Evolutionary conservation across 768 basidiomycete species (phyloP).

Genomic region (Suillus weaverae): DNA sequence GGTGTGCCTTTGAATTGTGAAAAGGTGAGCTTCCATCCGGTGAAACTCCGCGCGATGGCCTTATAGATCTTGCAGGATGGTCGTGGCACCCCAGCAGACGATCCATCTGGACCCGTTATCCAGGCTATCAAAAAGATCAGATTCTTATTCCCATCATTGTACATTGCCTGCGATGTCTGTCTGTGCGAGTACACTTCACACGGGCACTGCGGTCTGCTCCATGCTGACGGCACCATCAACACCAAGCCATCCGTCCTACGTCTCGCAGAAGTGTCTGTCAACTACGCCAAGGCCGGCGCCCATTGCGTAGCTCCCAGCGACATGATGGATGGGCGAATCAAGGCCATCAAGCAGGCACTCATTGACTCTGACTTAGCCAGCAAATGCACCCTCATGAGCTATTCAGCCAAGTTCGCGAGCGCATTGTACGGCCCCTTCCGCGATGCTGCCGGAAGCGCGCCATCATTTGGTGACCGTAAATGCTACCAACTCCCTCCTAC

Average conservation of each 20-base stretch:
- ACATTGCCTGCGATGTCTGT: constrained; percentile 94
- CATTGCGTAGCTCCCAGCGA: constrained; percentile 98
- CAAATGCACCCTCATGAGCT: constrained; percentile 91
- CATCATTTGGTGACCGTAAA: constrained; percentile 92
- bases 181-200: constrained; percentile 99
- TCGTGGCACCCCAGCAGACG: constrained; percentile 86
- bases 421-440: constrained; percentile 97
- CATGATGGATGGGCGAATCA: constrained; percentile 98
- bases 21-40: constrained; percentile 57
- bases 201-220: constrained; percentile 89
- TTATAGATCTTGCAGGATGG: constrained; percentile 54
- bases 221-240: constrained; percentile 75
- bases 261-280: constrained; percentile 88
- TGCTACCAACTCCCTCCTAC: constrained; percentile 96
- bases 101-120: constrained; percentile 88
- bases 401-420: constrained; percentile 97
- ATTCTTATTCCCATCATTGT: constrained; percentile 74
- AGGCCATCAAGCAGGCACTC: constrained; percentile 81
- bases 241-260: constrained; percentile 78
- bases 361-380: constrained; percentile 86
- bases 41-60: not conserved
- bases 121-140: constrained; percentile 83
- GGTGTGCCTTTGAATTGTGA: constrained; percentile 81
- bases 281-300: constrained; percentile 93
- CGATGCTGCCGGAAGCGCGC: constrained; percentile 96